Conservation (phyloP, 306 rosid species). For the Vigna unguiculata region DNA sequence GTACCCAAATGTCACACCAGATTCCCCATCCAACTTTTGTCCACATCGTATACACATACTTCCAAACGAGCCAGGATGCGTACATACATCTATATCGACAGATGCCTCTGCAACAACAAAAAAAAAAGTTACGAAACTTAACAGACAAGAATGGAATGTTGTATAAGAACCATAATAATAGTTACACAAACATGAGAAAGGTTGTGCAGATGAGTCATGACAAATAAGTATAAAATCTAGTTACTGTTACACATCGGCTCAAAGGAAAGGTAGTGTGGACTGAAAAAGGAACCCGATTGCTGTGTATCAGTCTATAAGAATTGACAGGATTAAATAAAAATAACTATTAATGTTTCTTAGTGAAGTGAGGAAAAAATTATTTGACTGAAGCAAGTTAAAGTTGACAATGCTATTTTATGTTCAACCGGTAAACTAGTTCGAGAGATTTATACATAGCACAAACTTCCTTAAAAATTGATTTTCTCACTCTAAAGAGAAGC, state of each 20-base stretch:
- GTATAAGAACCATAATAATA: slow-evolving; percentile 9
- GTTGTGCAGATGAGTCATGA: slow-evolving; percentile 2
- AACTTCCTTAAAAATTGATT: background rate
- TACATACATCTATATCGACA: slow-evolving; percentile 51
- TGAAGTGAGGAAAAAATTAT: background rate
- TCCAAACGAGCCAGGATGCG: slow-evolving; percentile 86
- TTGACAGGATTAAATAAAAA: too few relatives aligned
- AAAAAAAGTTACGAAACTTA: slow-evolving; percentile 20
- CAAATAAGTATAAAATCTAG: background rate
- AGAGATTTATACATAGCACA: background rate
- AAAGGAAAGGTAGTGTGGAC: background rate
- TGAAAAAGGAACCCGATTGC: too few relatives aligned
- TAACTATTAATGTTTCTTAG: background rate
- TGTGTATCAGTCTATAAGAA: too few relatives aligned
- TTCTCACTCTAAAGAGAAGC: slow-evolving; percentile 13
- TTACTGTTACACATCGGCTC: slow-evolving; percentile 3
- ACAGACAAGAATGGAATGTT: slow-evolving; percentile 6
- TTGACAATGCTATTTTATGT: slow-evolving; percentile 20
- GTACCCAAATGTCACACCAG: slow-evolving; percentile 84
- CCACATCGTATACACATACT: slow-evolving; percentile 81
- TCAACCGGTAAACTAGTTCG: slow-evolving; percentile 24
- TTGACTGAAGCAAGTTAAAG: background rate
- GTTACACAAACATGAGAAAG: slow-evolving; percentile 33
- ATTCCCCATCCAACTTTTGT: slow-evolving; percentile 66
- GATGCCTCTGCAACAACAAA: slow-evolving; percentile 59